These are phyloP conservation scores for Stereocaulon alpinum DNA, from an alignment of 495 filamentous ascomycete genomes.

Conservation along the genomic window DNA sequence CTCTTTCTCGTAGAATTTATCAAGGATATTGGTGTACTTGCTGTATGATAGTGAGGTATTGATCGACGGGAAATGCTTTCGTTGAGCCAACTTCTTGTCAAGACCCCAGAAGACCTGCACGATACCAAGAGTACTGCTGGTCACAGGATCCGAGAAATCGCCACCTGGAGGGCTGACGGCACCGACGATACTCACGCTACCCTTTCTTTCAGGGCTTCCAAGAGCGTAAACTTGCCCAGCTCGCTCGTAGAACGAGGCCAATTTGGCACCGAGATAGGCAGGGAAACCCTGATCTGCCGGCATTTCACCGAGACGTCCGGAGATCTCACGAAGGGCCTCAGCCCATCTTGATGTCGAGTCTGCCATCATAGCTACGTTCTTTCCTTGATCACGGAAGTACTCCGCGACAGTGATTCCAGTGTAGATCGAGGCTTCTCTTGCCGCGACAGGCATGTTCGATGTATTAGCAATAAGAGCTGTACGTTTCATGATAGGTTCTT, in stretches of 20 bases:
- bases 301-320: constrained; percentile 98
- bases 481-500: constrained; percentile 99
- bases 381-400: constrained; percentile 97
- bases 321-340: constrained; percentile 96
- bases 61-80: constrained; percentile 98
- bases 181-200: constrained; percentile 95
- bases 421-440: constrained; percentile 97
- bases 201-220: constrained; percentile 76
- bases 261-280: constrained; percentile 90
- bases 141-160: constrained; percentile 99
- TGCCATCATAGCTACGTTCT: constrained; percentile 98
- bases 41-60: constrained; percentile 93
- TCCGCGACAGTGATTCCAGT: constrained; percentile 97
- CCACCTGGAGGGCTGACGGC: constrained; percentile 95
- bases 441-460: constrained; percentile 99
- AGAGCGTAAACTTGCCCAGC: constrained; percentile 77
- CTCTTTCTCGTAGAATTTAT: constrained; percentile 87
- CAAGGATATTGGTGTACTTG: constrained; percentile 83
- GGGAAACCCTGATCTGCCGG: constrained; percentile 99
- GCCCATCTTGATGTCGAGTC: constrained; percentile 98
- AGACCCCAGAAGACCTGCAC: constrained; percentile 99
- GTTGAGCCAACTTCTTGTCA: constrained; percentile 97
- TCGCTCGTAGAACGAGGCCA: constrained; percentile 98
- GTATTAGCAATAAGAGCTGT: constrained; percentile 98
- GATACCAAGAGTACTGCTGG: constrained; percentile 86